Conservation (phyloP, 2,329 filamentous ascomycete species). For the Mycocentrospora acerina region DNA sequence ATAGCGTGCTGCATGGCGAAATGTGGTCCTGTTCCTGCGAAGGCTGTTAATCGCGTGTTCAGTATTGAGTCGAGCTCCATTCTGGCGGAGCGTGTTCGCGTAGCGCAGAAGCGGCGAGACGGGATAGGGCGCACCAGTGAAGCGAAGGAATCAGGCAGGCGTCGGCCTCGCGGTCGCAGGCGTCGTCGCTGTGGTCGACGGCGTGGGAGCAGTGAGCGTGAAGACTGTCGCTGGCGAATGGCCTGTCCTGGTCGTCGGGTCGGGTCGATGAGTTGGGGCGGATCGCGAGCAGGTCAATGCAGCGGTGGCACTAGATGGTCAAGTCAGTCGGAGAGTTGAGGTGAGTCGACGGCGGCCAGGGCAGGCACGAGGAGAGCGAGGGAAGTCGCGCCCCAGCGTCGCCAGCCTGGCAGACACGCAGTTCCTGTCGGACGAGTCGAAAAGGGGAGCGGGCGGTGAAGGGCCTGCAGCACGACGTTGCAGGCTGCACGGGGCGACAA, state of each 20-base stretch:
- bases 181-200: slow-evolving; percentile 24
- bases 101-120: slow-evolving; percentile 20
- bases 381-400: slow-evolving; percentile 24
- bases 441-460: slow-evolving; percentile 40
- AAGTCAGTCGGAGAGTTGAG: slow-evolving; percentile 31
- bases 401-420: slow-evolving; percentile 28
- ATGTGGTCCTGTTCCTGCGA: slow-evolving; percentile 37
- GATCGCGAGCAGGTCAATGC: slow-evolving; percentile 45
- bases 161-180: slow-evolving; percentile 26
- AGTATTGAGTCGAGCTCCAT: slow-evolving; percentile 47
- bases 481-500: slow-evolving; percentile 19
- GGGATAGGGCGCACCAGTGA: slow-evolving; percentile 38
- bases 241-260: slow-evolving; percentile 27
- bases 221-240: slow-evolving; percentile 24
- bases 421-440: slow-evolving; percentile 31
- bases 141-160: slow-evolving; percentile 22
- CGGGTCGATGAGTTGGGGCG: slow-evolving; percentile 32
- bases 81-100: slow-evolving; percentile 21
- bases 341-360: slow-evolving; percentile 12
- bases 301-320: slow-evolving; percentile 36
- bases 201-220: slow-evolving; percentile 20
- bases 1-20: slow-evolving; percentile 47
- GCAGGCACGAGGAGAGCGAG: slow-evolving; percentile 11
- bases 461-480: slow-evolving; percentile 22
- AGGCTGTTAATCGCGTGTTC: slow-evolving; percentile 45